Percentiles rank a stretch among this genome's conserved stretches.
These are phyloP conservation scores for Actinidia polygama DNA, from an alignment of 179 eudicot genomes.

Conservation along the genomic window DNA sequence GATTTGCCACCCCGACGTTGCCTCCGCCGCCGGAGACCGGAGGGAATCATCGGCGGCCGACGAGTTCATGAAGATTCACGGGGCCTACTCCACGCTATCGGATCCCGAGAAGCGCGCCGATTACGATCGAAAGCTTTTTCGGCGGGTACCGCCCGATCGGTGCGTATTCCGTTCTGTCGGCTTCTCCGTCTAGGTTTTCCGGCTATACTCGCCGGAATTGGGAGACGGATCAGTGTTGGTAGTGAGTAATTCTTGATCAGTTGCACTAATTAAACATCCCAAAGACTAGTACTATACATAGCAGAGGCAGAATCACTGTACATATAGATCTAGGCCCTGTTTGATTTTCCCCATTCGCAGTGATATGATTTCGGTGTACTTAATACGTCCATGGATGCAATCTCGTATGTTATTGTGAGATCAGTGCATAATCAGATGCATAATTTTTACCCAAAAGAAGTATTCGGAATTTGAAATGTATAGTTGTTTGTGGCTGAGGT, in stretches of 20 bases:
- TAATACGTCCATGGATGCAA: too few relatives aligned
- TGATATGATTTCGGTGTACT: too few relatives aligned
- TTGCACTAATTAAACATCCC: too few relatives aligned
- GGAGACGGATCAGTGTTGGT: slow-evolving; percentile 86
- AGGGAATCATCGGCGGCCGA: slow-evolving; percentile 34
- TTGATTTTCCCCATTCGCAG: too few relatives aligned
- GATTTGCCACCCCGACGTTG: slow-evolving; percentile 68
- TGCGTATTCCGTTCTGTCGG: slow-evolving; percentile 22
- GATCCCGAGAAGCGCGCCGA: slow-evolving; percentile 74
- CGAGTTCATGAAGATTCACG: slow-evolving; percentile 57
- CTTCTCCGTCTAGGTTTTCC: slow-evolving; percentile 28
- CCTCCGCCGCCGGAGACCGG: slow-evolving; percentile 13
- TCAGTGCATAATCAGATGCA: too few relatives aligned
- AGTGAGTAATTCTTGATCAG: slow-evolving; percentile 11
- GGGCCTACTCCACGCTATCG: slow-evolving; percentile 69
- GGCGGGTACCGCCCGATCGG: slow-evolving; percentile 21
- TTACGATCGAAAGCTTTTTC: slow-evolving; percentile 49
- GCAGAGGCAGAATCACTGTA: background rate
- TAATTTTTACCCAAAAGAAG: too few relatives aligned
- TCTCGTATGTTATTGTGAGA: too few relatives aligned
- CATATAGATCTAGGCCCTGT: background rate
- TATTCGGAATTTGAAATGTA: too few relatives aligned
- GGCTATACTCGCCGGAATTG: slow-evolving; percentile 54
- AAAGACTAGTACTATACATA: background rate
- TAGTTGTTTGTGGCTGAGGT: too few relatives aligned